Evolutionary conservation across 768 basidiomycete species (phyloP).

Genomic region (Termitomyces sp.): DNA sequence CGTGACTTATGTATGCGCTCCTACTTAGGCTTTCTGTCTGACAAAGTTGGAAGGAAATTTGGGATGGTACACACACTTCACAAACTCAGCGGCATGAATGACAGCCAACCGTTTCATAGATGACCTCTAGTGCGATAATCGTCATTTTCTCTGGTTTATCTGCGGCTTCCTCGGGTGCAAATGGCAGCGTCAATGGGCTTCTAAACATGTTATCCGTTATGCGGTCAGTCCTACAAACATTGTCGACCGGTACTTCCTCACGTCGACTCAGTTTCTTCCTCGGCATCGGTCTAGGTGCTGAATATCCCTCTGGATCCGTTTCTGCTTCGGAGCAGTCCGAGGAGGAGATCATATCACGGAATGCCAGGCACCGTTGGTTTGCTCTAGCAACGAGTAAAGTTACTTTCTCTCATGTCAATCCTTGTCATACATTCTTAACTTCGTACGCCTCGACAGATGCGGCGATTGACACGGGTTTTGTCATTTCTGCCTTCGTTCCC

Average conservation of each 20-base stretch:
- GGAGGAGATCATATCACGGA: slow-evolving; percentile 66
- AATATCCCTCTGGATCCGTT: slow-evolving; percentile 87
- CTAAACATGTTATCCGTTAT: slow-evolving; percentile 73
- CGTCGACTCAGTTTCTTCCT: slow-evolving; percentile 59
- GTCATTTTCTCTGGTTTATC: slow-evolving; percentile 77
- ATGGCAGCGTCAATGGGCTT: slow-evolving; percentile 60
- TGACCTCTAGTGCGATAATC: slow-evolving; percentile 80
- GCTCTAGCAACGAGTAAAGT: slow-evolving; percentile 78
- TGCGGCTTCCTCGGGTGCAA: slow-evolving; percentile 74
- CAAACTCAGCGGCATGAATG: background rate
- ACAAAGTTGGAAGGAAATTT: slow-evolving; percentile 80
- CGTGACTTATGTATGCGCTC: background rate
- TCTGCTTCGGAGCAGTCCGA: slow-evolving; percentile 88
- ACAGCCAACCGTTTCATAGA: slow-evolving; percentile 32
- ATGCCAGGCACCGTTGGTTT: slow-evolving; percentile 80
- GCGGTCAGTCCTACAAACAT: slow-evolving; percentile 40
- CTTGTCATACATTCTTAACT: background rate
- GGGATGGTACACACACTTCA: slow-evolving; percentile 58
- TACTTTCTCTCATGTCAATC: background rate
- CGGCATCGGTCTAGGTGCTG: slow-evolving; percentile 84
- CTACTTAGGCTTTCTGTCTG: slow-evolving; percentile 56
- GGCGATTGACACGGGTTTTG: slow-evolving; percentile 84
- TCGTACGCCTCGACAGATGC: slow-evolving; percentile 38
- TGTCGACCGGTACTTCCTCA: background rate
- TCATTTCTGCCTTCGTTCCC: slow-evolving; percentile 73